Base-by-base conservation (phyloP, 208 protist species). In the Crithidia mellificae region DNA sequence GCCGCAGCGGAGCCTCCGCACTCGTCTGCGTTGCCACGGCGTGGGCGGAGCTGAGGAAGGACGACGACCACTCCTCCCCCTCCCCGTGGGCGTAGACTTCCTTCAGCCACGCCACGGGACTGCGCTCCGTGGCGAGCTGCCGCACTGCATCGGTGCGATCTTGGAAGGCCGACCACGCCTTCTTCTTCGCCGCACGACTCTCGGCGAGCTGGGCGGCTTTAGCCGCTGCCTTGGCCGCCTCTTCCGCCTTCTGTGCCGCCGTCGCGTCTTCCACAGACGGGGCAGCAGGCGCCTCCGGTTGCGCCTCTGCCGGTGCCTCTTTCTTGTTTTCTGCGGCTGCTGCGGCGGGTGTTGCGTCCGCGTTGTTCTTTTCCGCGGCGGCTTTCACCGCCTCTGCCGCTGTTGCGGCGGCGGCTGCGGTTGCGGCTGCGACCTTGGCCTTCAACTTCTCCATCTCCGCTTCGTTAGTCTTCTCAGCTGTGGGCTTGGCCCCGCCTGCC, bases 81-180 rank as follows among this genome's bases (percentile, higher is more conserved):
- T n/a, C 41, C 19, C 24, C 66, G 34, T 64, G n/a, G n/a, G n/a
- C 59, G 66, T 80, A 78, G 19, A 76, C 81, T 50, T 80, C 59
- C 43, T 32, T 66, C 55, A 82, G 14, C 77, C 81, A 82, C 52
- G 75, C 70, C 11, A 72, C 47, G n/a, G 74, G 74, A 58, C 59
- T 68, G 54, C 58, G 66, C 6, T 49, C 58, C 7, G 51, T 38
- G 19, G 63, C 79, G 20, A 73, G 51, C 30, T 59, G 57, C 2
- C 57, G 67, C 44, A 80, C 74, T n/a, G 32, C 46, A 14, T 51
- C n/a, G 36, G 59, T 74, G 47, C 66, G 57, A 41, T 61, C 36
- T 14, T 53, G 44, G 61, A 81, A 77, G 29, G 20, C 64, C 0
- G 51, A 46, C 65, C 51, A 68, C 17, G 69, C 76, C 53, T 54